phyloP scores from a whole-genome alignment of 2,329 filamentous ascomycete genomes.

The Hypoxylon sp. region DNA sequence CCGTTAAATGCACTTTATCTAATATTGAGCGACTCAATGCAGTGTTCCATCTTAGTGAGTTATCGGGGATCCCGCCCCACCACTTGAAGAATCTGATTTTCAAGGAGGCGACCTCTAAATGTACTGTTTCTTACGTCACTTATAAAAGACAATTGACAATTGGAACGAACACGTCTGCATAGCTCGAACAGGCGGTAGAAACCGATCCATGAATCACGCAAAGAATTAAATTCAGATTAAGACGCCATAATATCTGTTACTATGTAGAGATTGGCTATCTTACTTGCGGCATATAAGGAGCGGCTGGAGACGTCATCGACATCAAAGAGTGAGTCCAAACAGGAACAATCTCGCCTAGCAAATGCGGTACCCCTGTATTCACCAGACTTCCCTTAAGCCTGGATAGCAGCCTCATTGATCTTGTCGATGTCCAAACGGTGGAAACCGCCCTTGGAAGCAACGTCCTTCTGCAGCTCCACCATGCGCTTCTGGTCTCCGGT shows the following conservation, averaged over 20 bases:
- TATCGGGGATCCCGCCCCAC: not conserved
- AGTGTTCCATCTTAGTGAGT: not conserved
- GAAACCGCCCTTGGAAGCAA: slow-evolving; percentile 77
- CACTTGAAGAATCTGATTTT: not conserved
- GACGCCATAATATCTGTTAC: slow-evolving; percentile 13
- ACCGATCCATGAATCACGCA: not conserved
- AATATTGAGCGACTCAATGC: not conserved
- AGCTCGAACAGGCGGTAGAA: not conserved
- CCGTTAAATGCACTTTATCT: not conserved
- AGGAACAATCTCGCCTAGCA: slow-evolving; percentile 3
- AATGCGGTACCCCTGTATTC: not conserved
- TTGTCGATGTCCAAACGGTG: slow-evolving; percentile 49
- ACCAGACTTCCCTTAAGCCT: slow-evolving; percentile 20
- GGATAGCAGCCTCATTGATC: slow-evolving; percentile 22
- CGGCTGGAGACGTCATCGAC: slow-evolving; percentile 8
- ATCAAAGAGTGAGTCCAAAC: slow-evolving; percentile 29
- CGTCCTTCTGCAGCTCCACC: slow-evolving; percentile 76
- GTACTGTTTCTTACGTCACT: not conserved
- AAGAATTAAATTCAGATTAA: not conserved
- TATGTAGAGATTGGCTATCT: slow-evolving; percentile 22
- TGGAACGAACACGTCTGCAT: not conserved
- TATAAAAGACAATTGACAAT: not conserved
- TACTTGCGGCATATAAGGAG: slow-evolving; percentile 26
- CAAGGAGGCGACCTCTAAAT: not conserved
- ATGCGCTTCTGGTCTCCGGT: slow-evolving; percentile 82